Base-by-base conservation (phyloP, 352 stramenopile genomes). In the Globisporangium rhizosaccharum region DNA sequence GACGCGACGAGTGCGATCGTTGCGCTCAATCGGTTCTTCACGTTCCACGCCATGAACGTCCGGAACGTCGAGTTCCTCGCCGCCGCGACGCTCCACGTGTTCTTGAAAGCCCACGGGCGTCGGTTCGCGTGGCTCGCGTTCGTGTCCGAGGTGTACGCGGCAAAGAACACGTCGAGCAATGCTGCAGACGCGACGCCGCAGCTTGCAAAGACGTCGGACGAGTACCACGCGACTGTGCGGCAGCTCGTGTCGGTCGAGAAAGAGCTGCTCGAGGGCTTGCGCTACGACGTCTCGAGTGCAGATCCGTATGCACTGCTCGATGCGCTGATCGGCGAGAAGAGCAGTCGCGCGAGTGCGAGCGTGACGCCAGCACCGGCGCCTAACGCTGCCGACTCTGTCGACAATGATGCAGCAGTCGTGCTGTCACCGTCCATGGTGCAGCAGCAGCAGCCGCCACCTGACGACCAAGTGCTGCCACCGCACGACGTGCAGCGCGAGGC, bases 11-110 rank as follows among this genome's bases (percentile, higher is more conserved):
- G 82, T 68, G 75, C 83, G 23, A 80, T 93, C 26, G 65, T 93
- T n/a, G 72, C 82, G 12, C 67, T 95, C 30, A 83, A 93, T 53
- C 73, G 82, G n/a, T 91, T 78, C 49, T 84, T 89, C 48, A 88
- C 82, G 23, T 88, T 91, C 45, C 71, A 86, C 47, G 62, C 79
- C 2, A 92, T 93, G 78, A 67, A 73, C 15, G 76, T 78, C 53
- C 25, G 50, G 3, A 86, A 87, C 36, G 72, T 85, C 23, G 85
- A 93, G 26, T 72, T 82, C 17, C 71, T 87, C 47, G 83, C 78
- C 37, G 81, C 81, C 2, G 74, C 76, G 37, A 86, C 89, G 71
- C 57, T 95, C 5, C 71, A 91, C 54, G 61, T 95, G 46, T 87
- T 88, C 41, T 61, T 95, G 4, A 93, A 92, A 46, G 83, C 82